These are phyloP conservation scores for Didymella pinodella DNA, from an alignment of 2,329 filamentous ascomycete species.

Conservation along the genomic window DNA sequence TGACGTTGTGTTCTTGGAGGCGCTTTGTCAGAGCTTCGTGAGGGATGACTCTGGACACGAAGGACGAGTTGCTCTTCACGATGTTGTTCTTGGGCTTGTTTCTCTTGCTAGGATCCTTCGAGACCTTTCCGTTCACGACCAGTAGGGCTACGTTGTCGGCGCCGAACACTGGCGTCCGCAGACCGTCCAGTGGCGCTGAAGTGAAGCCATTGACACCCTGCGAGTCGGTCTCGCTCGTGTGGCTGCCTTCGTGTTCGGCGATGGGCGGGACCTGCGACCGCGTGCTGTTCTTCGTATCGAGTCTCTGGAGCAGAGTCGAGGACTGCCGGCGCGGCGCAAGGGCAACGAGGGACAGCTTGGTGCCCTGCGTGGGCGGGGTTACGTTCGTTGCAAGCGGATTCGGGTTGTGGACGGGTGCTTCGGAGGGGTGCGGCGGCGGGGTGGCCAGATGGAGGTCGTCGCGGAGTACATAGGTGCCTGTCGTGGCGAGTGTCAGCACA, in stretches of 20 bases:
- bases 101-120: conserved; percentile 71
- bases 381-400: conserved; percentile 90
- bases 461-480: conserved; percentile 87
- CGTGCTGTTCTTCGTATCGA: conserved; percentile 53
- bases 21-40: conserved; percentile 83
- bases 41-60: conserved; percentile 94
- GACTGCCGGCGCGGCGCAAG: conserved; percentile 64
- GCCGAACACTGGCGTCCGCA: conserved; percentile 74
- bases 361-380: conserved; percentile 82
- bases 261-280: conserved; percentile 55
- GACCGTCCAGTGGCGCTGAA: conserved; percentile 41
- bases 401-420: conserved; percentile 83
- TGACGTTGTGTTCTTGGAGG: conserved; percentile 76
- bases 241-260: conserved; percentile 57
- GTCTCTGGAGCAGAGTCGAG: conserved; percentile 53
- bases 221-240: conserved; percentile 56
- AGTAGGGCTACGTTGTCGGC: conserved; percentile 81
- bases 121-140: conserved; percentile 69
- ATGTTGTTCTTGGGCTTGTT: conserved; percentile 98
- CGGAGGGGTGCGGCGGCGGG: conserved; percentile 92
- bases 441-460: conserved; percentile 93
- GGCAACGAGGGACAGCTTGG: conserved; percentile 80
- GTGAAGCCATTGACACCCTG: conserved; percentile 49
- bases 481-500: conserved; percentile 33
- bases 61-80: conserved; percentile 97